A percentile compares a stretch with the other conserved stretches of the same genome.
Evolutionary conservation across 2,329 filamentous ascomycete genomes (phyloP).

Genomic region (Aureobasidium sp.): DNA sequence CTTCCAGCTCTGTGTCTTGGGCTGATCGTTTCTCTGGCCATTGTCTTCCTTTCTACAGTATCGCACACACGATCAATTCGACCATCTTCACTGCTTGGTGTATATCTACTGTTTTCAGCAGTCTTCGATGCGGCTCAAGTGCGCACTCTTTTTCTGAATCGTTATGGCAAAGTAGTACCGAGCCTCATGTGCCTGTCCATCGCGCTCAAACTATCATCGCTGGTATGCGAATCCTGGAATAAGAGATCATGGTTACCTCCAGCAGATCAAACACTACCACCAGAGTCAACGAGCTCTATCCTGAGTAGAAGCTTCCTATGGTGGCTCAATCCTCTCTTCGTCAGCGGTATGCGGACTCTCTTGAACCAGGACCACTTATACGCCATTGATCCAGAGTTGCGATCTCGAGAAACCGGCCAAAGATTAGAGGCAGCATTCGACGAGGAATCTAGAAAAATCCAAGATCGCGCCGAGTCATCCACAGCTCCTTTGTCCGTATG

Average conservation of each 20-base stretch:
- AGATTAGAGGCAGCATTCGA: neutral
- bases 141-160: neutral
- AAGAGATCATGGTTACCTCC: neutral
- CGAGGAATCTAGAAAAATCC: neutral
- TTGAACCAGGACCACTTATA: neutral
- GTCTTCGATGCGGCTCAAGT: neutral
- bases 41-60: neutral
- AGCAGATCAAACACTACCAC: neutral
- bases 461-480: neutral
- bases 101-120: neutral
- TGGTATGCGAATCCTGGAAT: neutral
- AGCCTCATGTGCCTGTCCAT: neutral
- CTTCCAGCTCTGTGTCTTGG: neutral
- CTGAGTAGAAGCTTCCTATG: neutral
- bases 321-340: neutral
- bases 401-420: neutral
- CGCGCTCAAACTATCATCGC: neutral
- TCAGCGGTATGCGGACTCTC: neutral
- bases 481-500: neutral
- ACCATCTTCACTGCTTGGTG: neutral
- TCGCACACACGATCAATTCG: neutral
- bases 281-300: neutral
- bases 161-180: neutral
- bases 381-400: neutral
- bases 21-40: neutral